Conservation (phyloP, 2,329 filamentous ascomycete species). For the Chrysoporthe deuterocubensis region DNA sequence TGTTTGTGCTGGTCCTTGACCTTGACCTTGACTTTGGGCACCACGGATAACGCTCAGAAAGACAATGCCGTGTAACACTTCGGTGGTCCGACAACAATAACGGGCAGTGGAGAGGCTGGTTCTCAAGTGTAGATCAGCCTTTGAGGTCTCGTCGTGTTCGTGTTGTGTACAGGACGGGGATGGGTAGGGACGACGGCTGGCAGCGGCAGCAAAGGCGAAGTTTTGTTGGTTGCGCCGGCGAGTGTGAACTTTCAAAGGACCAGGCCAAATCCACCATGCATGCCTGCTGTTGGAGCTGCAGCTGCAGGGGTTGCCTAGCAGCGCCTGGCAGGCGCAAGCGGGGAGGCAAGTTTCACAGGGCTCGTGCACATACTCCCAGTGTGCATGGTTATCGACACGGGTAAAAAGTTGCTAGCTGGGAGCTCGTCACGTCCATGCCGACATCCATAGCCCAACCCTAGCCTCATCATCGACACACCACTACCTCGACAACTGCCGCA, state of each 20-base stretch:
- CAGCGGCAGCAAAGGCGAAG: not conserved
- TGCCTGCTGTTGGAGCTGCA: not conserved
- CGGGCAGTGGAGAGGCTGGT: not conserved
- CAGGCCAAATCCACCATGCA: not conserved
- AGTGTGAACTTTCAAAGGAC: not conserved
- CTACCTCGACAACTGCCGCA: not conserved
- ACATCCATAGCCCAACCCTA: not conserved
- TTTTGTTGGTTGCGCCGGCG: conserved; percentile 4
- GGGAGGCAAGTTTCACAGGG: not conserved
- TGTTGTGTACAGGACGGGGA: not conserved
- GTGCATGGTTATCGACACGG: not conserved
- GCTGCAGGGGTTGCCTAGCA: not conserved
- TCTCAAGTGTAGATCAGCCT: not conserved
- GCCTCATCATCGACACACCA: not conserved
- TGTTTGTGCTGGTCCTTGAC: conserved; percentile 34
- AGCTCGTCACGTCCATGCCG: not conserved
- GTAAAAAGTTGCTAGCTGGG: conserved; percentile 15
- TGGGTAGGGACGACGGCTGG: not conserved
- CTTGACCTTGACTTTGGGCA: not conserved
- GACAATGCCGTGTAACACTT: not conserved
- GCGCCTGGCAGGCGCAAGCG: not conserved
- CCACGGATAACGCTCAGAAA: conserved; percentile 7
- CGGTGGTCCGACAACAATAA: not conserved
- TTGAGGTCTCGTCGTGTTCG: not conserved
- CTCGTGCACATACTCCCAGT: not conserved